Base-by-base conservation (phyloP, 169 alveolate species). In the Plasmodium cynomolgi region DNA sequence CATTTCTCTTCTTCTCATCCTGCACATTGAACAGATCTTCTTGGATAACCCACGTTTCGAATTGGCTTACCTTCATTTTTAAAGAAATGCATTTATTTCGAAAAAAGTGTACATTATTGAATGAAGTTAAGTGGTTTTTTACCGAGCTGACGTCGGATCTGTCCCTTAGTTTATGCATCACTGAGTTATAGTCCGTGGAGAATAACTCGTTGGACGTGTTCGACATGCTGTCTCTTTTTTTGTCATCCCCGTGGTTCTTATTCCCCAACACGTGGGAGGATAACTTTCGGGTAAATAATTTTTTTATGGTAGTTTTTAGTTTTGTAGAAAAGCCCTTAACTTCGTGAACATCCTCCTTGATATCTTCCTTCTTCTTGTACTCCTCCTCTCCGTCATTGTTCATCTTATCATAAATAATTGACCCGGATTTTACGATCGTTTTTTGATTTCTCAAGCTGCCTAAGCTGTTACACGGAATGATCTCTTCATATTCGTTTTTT, bases 11-110 rank as follows among this genome's bases (percentile, higher is more conserved):
- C 15, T 77, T 77, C 29, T 29, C 41, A 77, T 31, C 26, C 6
- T 56, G 37, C 23, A 54, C 26, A 5, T 15, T 77, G 23, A 79
- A 29, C 71, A 86, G 81, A 77, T 86, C 93, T 20, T 86, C 93
- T 33, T 86, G 93, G 68, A 86, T 86, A 56, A 86, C 26, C 93
- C 93, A 86, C 7, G 47, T 41, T 75, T 86, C 93, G 20, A 86
- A 54, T 34, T 29, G 17, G 44, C 31, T 86, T 56, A 86, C 41
- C 37, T 47, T 31, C 81, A 86, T 86, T 39, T 56, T 86, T n/a
- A 86, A 47, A 23, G 56, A 23, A 31, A 77, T 86, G 17, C 31
- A 56, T 34, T 86, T 86, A 1, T 77, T 86, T 13, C 33, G 11
- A 34, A 54, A 74, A 56, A 33, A 23, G 15, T 71, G n/a, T 77